A percentile compares a stretch with the other conserved stretches of the same genome.
phyloP scores from a whole-genome alignment of 768 basidiomycete genomes.

The Kwoniella pini region DNA sequence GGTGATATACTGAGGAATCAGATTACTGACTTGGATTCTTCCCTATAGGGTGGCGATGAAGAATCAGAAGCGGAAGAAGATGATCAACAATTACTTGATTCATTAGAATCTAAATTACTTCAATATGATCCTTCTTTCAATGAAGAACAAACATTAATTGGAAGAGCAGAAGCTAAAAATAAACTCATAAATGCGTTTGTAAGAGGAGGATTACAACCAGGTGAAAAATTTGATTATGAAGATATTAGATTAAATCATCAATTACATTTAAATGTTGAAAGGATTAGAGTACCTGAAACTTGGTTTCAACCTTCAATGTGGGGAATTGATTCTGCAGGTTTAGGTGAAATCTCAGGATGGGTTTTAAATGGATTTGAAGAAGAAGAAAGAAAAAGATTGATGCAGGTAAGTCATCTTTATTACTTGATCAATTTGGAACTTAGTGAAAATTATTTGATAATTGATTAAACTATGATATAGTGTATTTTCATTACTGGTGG shows the following conservation, averaged over 20 bases:
- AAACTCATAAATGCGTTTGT: conserved; percentile 82
- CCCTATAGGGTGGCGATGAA: conserved; percentile 56
- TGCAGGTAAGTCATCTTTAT: conserved; percentile 64
- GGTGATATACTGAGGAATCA: not conserved
- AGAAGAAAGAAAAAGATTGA: conserved; percentile 69
- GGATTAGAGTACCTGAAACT: conserved; percentile 86
- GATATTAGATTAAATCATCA: conserved; percentile 58
- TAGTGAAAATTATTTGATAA: too few species aligned
- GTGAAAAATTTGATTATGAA: conserved; percentile 65
- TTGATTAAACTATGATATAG: too few species aligned
- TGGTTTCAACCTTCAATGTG: conserved; percentile 94
- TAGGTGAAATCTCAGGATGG: conserved; percentile 87
- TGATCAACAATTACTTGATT: conserved; percentile 68
- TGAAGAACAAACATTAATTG: conserved; percentile 74
- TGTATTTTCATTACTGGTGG: conserved; percentile 88
- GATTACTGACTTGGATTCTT: too few species aligned
- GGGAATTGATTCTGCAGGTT: conserved; percentile 88
- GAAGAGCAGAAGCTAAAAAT: conserved; percentile 72
- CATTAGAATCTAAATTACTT: conserved; percentile 78
- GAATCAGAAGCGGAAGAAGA: conserved; percentile 89
- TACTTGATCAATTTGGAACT: too few species aligned
- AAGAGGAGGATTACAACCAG: conserved; percentile 47
- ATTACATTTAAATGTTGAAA: conserved; percentile 85
- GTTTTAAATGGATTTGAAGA: conserved; percentile 72
- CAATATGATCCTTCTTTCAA: conserved; percentile 83